Percentiles rank a stretch among this genome's conserved stretches.
These are phyloP conservation scores for Truncatella angustata DNA, from an alignment of 2,329 filamentous ascomycete species.

Conservation along the genomic window DNA sequence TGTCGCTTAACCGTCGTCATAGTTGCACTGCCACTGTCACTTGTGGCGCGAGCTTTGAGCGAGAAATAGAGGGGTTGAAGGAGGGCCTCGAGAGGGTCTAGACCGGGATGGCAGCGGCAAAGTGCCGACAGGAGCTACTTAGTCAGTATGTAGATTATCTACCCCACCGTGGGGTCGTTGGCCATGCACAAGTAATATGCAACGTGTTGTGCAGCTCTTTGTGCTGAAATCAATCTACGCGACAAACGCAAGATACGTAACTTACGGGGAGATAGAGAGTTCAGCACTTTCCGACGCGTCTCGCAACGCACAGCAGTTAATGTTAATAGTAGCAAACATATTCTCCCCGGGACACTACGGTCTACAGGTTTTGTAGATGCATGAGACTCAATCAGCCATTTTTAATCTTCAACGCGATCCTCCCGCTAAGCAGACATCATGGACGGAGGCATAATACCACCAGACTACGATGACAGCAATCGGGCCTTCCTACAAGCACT, in stretches of 20 bases:
- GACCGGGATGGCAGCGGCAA: not conserved
- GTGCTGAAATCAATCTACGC: slow-evolving; percentile 3
- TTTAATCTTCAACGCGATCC: too few relatives aligned
- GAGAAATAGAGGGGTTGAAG: not conserved
- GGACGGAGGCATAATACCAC: slow-evolving; percentile 30
- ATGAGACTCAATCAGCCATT: too few relatives aligned
- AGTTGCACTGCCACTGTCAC: slow-evolving; percentile 9
- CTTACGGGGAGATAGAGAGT: too few relatives aligned
- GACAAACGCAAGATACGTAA: too few relatives aligned
- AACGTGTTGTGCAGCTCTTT: not conserved
- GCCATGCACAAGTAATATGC: not conserved
- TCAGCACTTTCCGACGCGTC: not conserved
- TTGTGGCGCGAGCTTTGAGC: slow-evolving; percentile 6
- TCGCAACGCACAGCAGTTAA: too few relatives aligned
- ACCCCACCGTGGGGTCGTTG: not conserved
- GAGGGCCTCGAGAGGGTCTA: too few relatives aligned
- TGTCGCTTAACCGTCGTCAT: not conserved
- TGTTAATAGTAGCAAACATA: too few relatives aligned
- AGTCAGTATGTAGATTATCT: too few relatives aligned
- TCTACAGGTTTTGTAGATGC: too few relatives aligned
- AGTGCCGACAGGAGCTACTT: not conserved
- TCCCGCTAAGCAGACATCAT: not conserved
- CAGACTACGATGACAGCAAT: slow-evolving; percentile 60
- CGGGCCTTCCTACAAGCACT: slow-evolving; percentile 91
- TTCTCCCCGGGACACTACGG: too few relatives aligned